phyloP scores from a whole-genome alignment of 306 rosid genomes.

The Mucuna pruriens region DNA sequence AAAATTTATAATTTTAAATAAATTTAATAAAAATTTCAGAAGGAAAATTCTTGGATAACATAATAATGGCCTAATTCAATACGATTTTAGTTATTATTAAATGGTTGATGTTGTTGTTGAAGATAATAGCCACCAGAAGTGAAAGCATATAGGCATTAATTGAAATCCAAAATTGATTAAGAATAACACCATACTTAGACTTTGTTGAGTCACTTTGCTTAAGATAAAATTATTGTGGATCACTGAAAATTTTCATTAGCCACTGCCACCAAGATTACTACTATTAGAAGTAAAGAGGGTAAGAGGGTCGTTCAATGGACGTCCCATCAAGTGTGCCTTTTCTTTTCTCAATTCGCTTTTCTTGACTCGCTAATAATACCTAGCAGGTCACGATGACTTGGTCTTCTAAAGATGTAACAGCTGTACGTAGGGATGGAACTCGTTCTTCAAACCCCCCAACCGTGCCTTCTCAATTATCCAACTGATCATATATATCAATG shows the following conservation, averaged over 20 bases:
- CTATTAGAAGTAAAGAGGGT: conserved; percentile 37
- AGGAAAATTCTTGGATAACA: no score
- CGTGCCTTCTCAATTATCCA: conserved; percentile 20
- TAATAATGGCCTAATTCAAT: conserved; percentile 6
- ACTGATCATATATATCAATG: conserved; percentile 14
- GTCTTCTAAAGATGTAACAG: conserved; percentile 40
- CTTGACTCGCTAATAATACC: conserved; percentile 33
- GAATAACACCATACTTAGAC: not conserved
- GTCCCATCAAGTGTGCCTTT: conserved; percentile 35
- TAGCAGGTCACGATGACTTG: conserved; percentile 35
- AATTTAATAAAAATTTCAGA: no score
- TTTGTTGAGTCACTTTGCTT: conserved; percentile 8
- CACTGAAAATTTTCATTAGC: not conserved
- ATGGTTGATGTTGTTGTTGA: not conserved
- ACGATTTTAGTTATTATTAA: not conserved
- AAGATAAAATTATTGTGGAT: conserved; percentile 42
- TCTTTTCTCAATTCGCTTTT: conserved; percentile 28
- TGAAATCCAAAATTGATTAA: conserved; percentile 22
- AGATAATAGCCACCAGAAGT: conserved; percentile 1
- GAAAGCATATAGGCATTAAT: not conserved
- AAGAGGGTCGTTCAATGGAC: conserved; percentile 32
- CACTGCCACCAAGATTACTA: not conserved
- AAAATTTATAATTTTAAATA: no score
- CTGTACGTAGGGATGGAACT: conserved; percentile 28
- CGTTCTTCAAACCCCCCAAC: not conserved